Evolutionary conservation across 2,329 filamentous ascomycete species (phyloP), one percentile per base, ranked within the genome.

Genomic region (Aspergillus sp.): DNA sequence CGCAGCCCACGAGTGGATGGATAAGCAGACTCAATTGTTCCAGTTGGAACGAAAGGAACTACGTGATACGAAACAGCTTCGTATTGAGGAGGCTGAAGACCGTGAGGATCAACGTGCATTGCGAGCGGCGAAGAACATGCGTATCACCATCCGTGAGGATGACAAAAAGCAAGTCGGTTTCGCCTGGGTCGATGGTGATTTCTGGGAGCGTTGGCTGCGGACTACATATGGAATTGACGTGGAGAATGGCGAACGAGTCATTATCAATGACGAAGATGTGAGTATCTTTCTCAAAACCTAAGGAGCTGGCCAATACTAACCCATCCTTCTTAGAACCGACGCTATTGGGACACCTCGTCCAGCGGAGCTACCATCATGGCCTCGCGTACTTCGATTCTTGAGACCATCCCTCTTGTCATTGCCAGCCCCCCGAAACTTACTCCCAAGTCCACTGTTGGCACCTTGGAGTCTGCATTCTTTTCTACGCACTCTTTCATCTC

Each of bases 191-290:
- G 93, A 98, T 65, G 90, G 90, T 44, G 81, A 88, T 6, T 97
- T 97, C 69, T 98, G 93, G 93, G 90, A 97, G 69, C 82, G 91
- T 53, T 98, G 93, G 93, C 82, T 98, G 55, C 81, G 86, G 57
- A 90, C 85, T n/a, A 96, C 91, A 0, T 98, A 95, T 63, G 91
- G 91, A 47, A 86, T 97, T 57, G 87, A 94, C 59, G 84, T 93
- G 27, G 77, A 75, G 52, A 84, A 93, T 53, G 90, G 91, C 43
- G 93, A 97, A 68, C 83, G 88, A 53, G 88, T 98, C 47, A 86
- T 98, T 50, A 93, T 98, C 71, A 96, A 96, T 58, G 93, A 98
- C 60, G 88, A 97, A 75, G 90, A 95, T 68, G 90, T 95, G 76
- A 85, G 88, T 77, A 20, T 17, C 15, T 35, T 17, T 37, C 33